Base-by-base conservation (phyloP, 805 yeast genomes). In the Teunomyces cretensis region DNA sequence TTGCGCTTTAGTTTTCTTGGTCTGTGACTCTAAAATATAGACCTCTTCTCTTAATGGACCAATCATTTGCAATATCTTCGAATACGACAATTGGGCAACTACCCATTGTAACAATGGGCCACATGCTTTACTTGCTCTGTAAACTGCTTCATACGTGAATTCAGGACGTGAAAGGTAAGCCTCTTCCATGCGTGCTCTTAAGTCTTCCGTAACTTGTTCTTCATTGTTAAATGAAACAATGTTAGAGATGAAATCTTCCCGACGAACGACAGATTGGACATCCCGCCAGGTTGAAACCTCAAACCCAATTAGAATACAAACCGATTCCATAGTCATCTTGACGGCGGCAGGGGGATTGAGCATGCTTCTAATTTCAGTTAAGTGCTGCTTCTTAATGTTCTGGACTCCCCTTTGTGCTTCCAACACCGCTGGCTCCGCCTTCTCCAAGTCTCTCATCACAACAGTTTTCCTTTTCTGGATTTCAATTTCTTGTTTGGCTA, bases 31-130 rank as follows among this genome's bases (percentile, higher is more conserved):
- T 7, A 92, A 70, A 4, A 50, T 56, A 6, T 54, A 55, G 3
- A 89, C 86, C 53, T 90, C 96, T 4, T 70, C 70, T 45, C 82
- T 69, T 53, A 92, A 63, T 0, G 98, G 98, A 0, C 80, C 86
- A 19, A 92, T 78, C 41, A 74, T 77, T 30, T 86, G 85, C 36
- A 88, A 66, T 16, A 90, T 85, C 1, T 78, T 57, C 0, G 92
- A 78, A 57, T 85, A 92, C n/a, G 75, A 69, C n/a, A 90, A 71
- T 51, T 92, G 97, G 0, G 98, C 97, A 43, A 76, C 75, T 0
- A 90, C 91, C 98, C 98, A 92, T 49, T 83, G 83, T 14, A 86
- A 58, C 30, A 92, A 67, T 0, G 98, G 98, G 0, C 97, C 98
- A 68, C 97, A 89, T 0, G 97, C 97, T 57, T 87, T 89, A 62